A percentile compares a stretch with the other conserved stretches of the same genome.
phyloP scores from a whole-genome alignment of 768 basidiomycete species.

The Agaricus blazei region DNA sequence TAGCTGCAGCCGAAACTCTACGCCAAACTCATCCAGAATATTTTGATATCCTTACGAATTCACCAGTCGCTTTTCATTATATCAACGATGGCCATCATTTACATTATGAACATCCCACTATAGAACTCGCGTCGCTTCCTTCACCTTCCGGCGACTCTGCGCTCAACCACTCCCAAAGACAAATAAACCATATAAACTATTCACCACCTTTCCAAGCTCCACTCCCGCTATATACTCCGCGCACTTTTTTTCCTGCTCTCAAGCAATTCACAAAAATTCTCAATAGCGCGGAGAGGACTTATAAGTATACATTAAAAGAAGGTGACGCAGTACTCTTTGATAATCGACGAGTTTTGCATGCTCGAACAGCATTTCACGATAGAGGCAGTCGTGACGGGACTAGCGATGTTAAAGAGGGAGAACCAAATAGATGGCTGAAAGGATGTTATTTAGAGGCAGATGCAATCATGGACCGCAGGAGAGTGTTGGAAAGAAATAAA shows the following conservation, averaged over 20 bases:
- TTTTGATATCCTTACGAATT: constrained; percentile 54
- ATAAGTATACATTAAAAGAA: constrained; percentile 64
- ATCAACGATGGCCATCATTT: constrained; percentile 87
- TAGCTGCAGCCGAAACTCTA: constrained; percentile 56
- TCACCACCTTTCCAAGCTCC: constrained; percentile 94
- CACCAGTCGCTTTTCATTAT: constrained; percentile 85
- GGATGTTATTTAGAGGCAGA: constrained; percentile 79
- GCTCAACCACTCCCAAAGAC: constrained; percentile 6
- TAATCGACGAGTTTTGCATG: constrained; percentile 87
- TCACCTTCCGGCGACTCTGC: constrained; percentile 11
- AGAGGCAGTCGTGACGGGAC: constrained; percentile 19
- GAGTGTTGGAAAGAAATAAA: constrained; percentile 35
- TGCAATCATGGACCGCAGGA: constrained; percentile 52
- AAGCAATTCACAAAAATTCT: constrained; percentile 53
- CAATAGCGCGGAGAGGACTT: constrained; percentile 45
- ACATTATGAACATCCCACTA: constrained; percentile 65
- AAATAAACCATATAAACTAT: constrained; percentile 76
- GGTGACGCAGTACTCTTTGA: constrained; percentile 91
- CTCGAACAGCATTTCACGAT: constrained; percentile 69
- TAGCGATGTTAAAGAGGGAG: constrained; percentile 30
- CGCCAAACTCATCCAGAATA: constrained; percentile 38
- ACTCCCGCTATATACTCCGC: constrained; percentile 48
- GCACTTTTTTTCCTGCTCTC: constrained; percentile 60
- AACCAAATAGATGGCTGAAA: constrained; percentile 80
- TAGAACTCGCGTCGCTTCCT: constrained; percentile 45